phyloP scores from a whole-genome alignment of 83 land plant species.

The Diphasiastrum complanatum region DNA sequence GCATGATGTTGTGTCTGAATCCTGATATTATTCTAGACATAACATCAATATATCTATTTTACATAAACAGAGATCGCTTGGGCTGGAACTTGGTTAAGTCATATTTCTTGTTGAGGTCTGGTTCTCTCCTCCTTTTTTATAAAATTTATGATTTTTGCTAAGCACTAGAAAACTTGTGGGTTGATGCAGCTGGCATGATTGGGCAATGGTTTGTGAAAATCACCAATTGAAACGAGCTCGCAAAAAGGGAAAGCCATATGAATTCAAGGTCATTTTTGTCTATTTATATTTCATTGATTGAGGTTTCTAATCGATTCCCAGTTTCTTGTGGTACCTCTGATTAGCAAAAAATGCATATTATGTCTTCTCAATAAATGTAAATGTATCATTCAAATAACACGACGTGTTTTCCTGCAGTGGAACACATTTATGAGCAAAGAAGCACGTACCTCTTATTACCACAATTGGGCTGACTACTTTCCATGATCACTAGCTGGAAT shows the following conservation, averaged over 20 bases:
- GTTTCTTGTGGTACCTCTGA: neutral
- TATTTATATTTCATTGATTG: too few relatives aligned
- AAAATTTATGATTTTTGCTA: too few relatives aligned
- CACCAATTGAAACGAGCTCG: slow-evolving; percentile 55
- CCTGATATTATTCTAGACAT: too few relatives aligned
- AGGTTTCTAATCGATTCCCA: neutral
- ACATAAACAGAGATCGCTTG: too few relatives aligned
- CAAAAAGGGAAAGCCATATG: slow-evolving; percentile 47
- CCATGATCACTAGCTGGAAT: too few relatives aligned
- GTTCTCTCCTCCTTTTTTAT: too few relatives aligned
- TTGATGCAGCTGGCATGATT: slow-evolving; percentile 76
- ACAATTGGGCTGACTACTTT: slow-evolving; percentile 66
- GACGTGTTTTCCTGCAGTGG: slow-evolving; percentile 50
- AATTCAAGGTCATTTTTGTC: slow-evolving; percentile 43
- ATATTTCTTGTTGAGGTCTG: too few relatives aligned
- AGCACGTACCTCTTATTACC: slow-evolving; percentile 52
- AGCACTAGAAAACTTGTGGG: neutral
- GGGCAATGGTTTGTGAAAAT: slow-evolving; percentile 64
- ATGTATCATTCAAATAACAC: neutral
- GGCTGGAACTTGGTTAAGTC: too few relatives aligned
- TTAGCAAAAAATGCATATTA: neutral
- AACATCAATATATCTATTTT: too few relatives aligned
- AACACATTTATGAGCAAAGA: slow-evolving; percentile 48
- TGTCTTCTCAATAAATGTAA: too few relatives aligned
- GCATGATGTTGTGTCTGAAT: too few relatives aligned